Percentiles rank a stretch among this genome's conserved stretches.
These are phyloP conservation scores for Xanthoconium separans DNA, from an alignment of 1,284 basidiomycete genomes.

Conservation along the genomic window DNA sequence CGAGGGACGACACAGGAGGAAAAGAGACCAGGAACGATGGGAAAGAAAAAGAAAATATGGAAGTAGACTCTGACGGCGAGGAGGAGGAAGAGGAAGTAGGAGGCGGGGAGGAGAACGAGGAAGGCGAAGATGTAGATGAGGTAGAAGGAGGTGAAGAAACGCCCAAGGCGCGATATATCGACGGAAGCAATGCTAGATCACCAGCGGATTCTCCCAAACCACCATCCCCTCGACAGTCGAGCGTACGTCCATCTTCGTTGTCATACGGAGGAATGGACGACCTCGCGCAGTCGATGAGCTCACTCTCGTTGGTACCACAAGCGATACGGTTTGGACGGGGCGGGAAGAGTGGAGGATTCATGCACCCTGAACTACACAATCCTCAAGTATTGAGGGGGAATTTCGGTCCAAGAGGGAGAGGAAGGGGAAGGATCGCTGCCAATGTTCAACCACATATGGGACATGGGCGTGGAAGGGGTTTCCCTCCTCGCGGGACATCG, in stretches of 20 bases:
- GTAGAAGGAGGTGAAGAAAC: constrained; percentile 29
- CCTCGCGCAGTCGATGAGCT: constrained; percentile 49
- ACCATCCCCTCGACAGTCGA: constrained; percentile 15
- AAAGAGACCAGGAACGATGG: neutral
- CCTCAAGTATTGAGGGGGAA: constrained; percentile 30
- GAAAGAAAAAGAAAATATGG: constrained; percentile 24
- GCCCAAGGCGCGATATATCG: constrained; percentile 24
- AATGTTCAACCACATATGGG: constrained; percentile 17
- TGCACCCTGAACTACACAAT: constrained; percentile 34
- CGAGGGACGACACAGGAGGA: constrained; percentile 32
- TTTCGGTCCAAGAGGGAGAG: constrained; percentile 33
- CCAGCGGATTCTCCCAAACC: constrained; percentile 25
- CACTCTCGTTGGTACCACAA: constrained; percentile 67
- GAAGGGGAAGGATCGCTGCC: constrained; percentile 29
- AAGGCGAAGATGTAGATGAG: constrained; percentile 26
- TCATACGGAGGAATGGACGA: constrained; percentile 36
- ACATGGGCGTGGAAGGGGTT: constrained; percentile 17
- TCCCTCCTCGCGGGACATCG: constrained; percentile 13
- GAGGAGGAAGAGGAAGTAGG: constrained; percentile 21
- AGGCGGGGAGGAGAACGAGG: constrained; percentile 19
- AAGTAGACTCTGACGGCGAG: constrained; percentile 31
- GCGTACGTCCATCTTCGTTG: constrained; percentile 6
- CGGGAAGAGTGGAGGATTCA: constrained; percentile 46
- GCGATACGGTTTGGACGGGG: constrained; percentile 72
- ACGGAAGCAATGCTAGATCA: constrained; percentile 17